A percentile compares a stretch with the other conserved stretches of the same genome.
These are phyloP conservation scores for Ganoderma meredithae DNA, from an alignment of 1,284 basidiomycete genomes.

Conservation along the genomic window DNA sequence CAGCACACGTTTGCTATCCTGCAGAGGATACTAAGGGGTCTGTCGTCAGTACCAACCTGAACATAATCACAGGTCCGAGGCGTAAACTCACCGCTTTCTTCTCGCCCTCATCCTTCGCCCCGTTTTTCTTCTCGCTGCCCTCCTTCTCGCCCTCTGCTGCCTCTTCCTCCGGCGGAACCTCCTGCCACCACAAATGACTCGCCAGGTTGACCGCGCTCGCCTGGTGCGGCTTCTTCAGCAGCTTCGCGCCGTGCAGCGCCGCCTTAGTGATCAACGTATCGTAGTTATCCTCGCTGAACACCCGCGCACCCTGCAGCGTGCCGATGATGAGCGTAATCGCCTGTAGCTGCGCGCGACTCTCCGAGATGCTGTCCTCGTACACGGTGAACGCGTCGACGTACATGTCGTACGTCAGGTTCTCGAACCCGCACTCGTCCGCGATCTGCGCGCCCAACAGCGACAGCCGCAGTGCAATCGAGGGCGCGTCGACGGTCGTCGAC, in stretches of 20 bases:
- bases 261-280: constrained; percentile 97
- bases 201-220: constrained; percentile 93
- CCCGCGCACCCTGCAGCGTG: constrained; percentile 82
- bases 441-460: constrained; percentile 96
- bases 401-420: constrained; percentile 94
- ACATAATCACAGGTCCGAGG: constrained; percentile 48
- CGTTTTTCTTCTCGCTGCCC: constrained; percentile 45
- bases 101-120: constrained; percentile 55
- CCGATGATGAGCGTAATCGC: constrained; percentile 93
- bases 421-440: constrained; percentile 90
- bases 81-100: constrained; percentile 63
- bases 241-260: constrained; percentile 90
- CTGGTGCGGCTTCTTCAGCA: constrained; percentile 97
- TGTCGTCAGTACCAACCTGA: neutral
- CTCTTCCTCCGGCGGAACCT: constrained; percentile 53
- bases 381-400: constrained; percentile 96
- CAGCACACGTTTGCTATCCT: constrained; percentile 93
- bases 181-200: constrained; percentile 98
- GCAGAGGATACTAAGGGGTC: constrained; percentile 74
- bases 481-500: constrained; percentile 90
- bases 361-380: constrained; percentile 95
- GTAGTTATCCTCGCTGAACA: constrained; percentile 92
- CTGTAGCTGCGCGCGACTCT: constrained; percentile 90
- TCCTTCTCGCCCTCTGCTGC: constrained; percentile 39
- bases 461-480: constrained; percentile 86